A percentile compares a stretch with the other conserved stretches of the same genome.
These are phyloP conservation scores for Harrya chromipes DNA, from an alignment of 768 basidiomycete genomes.

Conservation along the genomic window DNA sequence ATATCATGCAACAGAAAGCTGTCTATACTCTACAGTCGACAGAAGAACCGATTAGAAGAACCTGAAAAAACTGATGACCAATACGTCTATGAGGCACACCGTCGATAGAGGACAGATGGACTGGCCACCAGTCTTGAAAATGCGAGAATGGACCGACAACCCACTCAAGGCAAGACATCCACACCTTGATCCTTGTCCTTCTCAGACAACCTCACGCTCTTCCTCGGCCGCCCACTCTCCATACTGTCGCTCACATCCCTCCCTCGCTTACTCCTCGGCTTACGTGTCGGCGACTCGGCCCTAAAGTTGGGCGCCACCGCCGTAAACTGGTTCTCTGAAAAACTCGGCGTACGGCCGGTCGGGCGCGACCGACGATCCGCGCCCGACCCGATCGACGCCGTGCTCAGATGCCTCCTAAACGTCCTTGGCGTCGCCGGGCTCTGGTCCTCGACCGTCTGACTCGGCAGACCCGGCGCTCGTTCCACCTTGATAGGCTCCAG, in stretches of 20 bases:
- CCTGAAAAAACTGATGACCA: too few relatives aligned
- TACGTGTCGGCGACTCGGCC: slow-evolving; percentile 29
- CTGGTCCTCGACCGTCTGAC: background rate
- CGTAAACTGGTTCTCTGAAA: slow-evolving; percentile 44
- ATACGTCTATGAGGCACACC: too few relatives aligned
- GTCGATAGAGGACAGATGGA: too few relatives aligned
- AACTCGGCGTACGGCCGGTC: slow-evolving; percentile 28
- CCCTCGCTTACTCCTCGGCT: slow-evolving; percentile 25
- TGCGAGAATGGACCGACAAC: background rate
- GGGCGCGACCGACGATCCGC: slow-evolving; percentile 11
- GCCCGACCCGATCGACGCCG: slow-evolving; percentile 2
- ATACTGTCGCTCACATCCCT: slow-evolving; percentile 13
- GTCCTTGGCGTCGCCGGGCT: slow-evolving; percentile 32
- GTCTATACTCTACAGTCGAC: background rate
- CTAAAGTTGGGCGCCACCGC: slow-evolving; percentile 40
- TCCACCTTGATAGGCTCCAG: slow-evolving; percentile 26
- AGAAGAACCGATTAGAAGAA: too few relatives aligned
- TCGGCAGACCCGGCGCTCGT: background rate
- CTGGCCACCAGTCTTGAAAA: too few relatives aligned
- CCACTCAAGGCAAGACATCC: background rate
- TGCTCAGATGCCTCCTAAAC: slow-evolving; percentile 16
- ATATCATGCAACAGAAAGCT: slow-evolving; percentile 4
- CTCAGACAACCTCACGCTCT: slow-evolving; percentile 16
- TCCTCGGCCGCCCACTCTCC: slow-evolving; percentile 21
- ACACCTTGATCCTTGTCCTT: background rate